phyloP scores from a whole-genome alignment of 306 rosid genomes.

The Rosa multiflora region DNA sequence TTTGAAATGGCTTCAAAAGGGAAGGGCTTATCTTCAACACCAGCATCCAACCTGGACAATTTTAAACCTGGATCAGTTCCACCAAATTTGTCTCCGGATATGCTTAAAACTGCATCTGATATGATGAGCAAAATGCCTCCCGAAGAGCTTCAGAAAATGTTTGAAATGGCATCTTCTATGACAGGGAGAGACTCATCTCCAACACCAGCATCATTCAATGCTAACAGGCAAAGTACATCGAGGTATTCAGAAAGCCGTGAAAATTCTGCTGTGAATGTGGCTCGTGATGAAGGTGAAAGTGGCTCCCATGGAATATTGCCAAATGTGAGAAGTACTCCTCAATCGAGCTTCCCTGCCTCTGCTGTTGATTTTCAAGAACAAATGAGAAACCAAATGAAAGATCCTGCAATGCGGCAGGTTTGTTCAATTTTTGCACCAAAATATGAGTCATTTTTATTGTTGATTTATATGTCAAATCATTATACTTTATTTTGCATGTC shows the following conservation, averaged over 20 bases:
- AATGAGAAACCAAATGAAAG: slow-evolving; percentile 94
- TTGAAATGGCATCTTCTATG: slow-evolving; percentile 73
- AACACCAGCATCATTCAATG: slow-evolving; percentile 32
- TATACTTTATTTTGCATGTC: background rate
- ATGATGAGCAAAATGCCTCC: slow-evolving; percentile 83
- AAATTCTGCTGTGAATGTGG: slow-evolving; percentile 37
- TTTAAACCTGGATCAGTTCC: slow-evolving; percentile 55
- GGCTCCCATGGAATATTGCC: slow-evolving; percentile 45
- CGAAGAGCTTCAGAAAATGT: slow-evolving; percentile 84
- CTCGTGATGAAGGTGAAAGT: slow-evolving; percentile 44
- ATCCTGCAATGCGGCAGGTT: slow-evolving; percentile 96
- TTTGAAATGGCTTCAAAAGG: slow-evolving; percentile 74
- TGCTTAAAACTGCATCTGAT: slow-evolving; percentile 79
- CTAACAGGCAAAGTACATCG: slow-evolving; percentile 36
- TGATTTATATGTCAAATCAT: slow-evolving; percentile 12
- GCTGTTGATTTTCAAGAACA: slow-evolving; percentile 82
- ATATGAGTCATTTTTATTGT: background rate
- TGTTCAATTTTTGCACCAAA: slow-evolving; percentile 29
- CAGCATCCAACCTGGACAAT: slow-evolving; percentile 37
- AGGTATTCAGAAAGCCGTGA: slow-evolving; percentile 29
- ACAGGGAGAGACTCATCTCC: slow-evolving; percentile 54
- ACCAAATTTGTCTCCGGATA: slow-evolving; percentile 72
- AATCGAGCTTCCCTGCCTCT: slow-evolving; percentile 63
- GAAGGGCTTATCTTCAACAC: slow-evolving; percentile 44
- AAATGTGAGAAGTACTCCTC: slow-evolving; percentile 49